phyloP scores from a whole-genome alignment of 2,329 filamentous ascomycete genomes.

The Alternaria angustiovoidea region DNA sequence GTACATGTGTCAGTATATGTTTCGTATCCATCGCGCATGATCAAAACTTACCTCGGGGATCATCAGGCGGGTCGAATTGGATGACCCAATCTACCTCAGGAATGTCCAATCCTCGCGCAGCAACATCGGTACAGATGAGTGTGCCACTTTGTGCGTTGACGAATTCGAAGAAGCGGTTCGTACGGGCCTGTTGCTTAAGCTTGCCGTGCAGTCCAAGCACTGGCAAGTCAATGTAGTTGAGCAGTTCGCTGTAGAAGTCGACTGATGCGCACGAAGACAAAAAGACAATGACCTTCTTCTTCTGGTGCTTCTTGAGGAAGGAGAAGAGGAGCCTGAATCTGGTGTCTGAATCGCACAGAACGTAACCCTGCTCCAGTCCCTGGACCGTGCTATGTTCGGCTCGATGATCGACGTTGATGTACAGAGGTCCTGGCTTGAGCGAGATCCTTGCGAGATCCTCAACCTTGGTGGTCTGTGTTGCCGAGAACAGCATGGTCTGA shows the following conservation, averaged over 20 bases:
- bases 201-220: slow-evolving; percentile 87
- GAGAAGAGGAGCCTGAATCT: slow-evolving; percentile 93
- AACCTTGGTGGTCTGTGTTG: slow-evolving; percentile 97
- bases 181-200: slow-evolving; percentile 99
- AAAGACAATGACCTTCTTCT: slow-evolving; percentile 98
- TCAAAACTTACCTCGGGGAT: slow-evolving; percentile 4
- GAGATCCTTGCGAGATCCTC: slow-evolving; percentile 96
- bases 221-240: slow-evolving; percentile 96
- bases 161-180: slow-evolving; percentile 98
- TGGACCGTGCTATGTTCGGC: slow-evolving; percentile 92
- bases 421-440: slow-evolving; percentile 85
- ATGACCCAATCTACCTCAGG: slow-evolving; percentile 91
- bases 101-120: slow-evolving; percentile 93
- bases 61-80: slow-evolving; percentile 69
- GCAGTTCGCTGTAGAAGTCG: slow-evolving; percentile 91
- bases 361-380: slow-evolving; percentile 94
- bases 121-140: slow-evolving; percentile 95
- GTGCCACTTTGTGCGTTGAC: slow-evolving; percentile 84
- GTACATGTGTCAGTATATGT: slow-evolving; percentile 85
- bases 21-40: not conserved
- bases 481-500: slow-evolving; percentile 98
- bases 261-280: slow-evolving; percentile 87
- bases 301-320: slow-evolving; percentile 88
- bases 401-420: slow-evolving; percentile 94
- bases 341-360: slow-evolving; percentile 91